These are phyloP conservation scores for Myriosclerotinia duriaeana DNA, from an alignment of 2,329 filamentous ascomycete genomes.

Conservation along the genomic window DNA sequence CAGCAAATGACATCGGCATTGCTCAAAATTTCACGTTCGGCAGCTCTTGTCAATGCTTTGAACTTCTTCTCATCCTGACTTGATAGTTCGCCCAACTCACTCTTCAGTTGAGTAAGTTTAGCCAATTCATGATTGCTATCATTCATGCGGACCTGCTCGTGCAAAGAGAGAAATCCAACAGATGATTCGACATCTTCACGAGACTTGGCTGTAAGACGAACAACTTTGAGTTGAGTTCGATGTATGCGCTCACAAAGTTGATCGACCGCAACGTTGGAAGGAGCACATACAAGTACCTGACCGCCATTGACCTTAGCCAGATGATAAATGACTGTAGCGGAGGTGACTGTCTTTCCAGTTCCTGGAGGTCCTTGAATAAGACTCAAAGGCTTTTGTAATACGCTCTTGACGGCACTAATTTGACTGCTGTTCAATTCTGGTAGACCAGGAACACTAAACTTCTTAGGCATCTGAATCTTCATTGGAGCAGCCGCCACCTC, in stretches of 20 bases:
- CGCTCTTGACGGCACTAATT: slow-evolving; percentile 93
- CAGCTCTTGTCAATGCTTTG: slow-evolving; percentile 89
- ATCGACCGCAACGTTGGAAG: slow-evolving; percentile 97
- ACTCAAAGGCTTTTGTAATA: slow-evolving; percentile 88
- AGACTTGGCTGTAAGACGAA: slow-evolving; percentile 97
- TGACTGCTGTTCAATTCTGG: slow-evolving; percentile 95
- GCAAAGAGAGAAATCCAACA: slow-evolving; percentile 89
- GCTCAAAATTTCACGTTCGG: slow-evolving; percentile 89
- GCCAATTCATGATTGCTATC: slow-evolving; percentile 92
- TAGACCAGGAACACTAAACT: slow-evolving; percentile 91
- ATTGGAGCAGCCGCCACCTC: slow-evolving; percentile 92
- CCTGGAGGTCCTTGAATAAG: slow-evolving; percentile 96
- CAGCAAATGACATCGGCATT: slow-evolving; percentile 99
- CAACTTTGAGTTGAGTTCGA: slow-evolving; percentile 89
- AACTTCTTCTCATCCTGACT: slow-evolving; percentile 98
- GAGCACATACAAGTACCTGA: slow-evolving; percentile 93
- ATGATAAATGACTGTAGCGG: slow-evolving; percentile 97
- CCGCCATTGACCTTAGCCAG: slow-evolving; percentile 92
- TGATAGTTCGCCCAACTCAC: slow-evolving; percentile 83
- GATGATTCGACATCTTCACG: slow-evolving; percentile 98
- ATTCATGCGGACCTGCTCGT: slow-evolving; percentile 96
- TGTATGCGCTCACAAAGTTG: slow-evolving; percentile 98
- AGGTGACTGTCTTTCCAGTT: slow-evolving; percentile 98
- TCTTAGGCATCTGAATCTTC: slow-evolving; percentile 93
- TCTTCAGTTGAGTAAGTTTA: slow-evolving; percentile 91